These are phyloP conservation scores for Dryas alaskensis DNA, from an alignment of 306 rosid genomes.

Conservation along the genomic window DNA sequence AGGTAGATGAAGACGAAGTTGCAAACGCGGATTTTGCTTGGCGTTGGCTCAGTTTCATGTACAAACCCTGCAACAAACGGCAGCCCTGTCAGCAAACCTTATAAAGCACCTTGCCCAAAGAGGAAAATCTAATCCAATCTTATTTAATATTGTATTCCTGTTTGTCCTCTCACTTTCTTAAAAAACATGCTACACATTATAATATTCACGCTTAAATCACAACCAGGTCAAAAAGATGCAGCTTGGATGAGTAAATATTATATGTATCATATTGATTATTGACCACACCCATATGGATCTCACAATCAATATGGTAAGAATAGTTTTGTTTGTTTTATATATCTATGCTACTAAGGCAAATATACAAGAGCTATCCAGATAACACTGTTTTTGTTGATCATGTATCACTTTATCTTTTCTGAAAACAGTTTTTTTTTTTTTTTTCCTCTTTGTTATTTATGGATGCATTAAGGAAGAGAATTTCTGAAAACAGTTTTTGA, in stretches of 20 bases:
- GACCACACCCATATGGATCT: background rate
- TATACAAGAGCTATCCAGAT: background rate
- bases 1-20: conserved; percentile 28
- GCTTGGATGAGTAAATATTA: background rate
- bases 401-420: too few relatives aligned
- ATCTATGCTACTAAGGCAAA: background rate
- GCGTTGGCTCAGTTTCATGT: conserved; percentile 79
- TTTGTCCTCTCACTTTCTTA: background rate
- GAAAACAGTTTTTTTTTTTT: too few relatives aligned
- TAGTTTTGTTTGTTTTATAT: background rate
- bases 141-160: background rate
- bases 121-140: background rate
- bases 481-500: too few relatives aligned
- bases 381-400: background rate
- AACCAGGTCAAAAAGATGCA: background rate
- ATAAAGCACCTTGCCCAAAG: background rate
- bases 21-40: conserved; percentile 33
- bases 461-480: too few relatives aligned
- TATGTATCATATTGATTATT: background rate
- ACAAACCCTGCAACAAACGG: conserved; percentile 77
- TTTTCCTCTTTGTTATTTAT: too few relatives aligned
- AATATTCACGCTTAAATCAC: background rate
- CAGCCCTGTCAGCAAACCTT: conserved; percentile 20
- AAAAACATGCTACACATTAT: background rate
- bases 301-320: background rate